Evolutionary conservation across 768 basidiomycete species (phyloP), one percentile per base, ranked within the genome.

Genomic region (Tylopilus plumbeoviolaceoides): DNA sequence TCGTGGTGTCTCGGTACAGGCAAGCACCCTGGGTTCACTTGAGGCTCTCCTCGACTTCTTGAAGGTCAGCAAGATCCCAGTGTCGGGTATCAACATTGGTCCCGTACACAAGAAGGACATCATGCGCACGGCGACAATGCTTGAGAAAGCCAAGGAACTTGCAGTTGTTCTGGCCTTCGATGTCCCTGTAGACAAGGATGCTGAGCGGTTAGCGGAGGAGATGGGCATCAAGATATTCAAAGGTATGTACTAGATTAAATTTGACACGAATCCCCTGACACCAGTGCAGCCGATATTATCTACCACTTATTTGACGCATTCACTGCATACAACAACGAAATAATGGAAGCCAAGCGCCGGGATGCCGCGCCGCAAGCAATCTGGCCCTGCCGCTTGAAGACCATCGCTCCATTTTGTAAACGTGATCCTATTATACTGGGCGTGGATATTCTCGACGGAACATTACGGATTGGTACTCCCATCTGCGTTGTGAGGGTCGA

Each of bases 291-390:
- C 56, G 94, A 97, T 70, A 98, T 98, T 67, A 98, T 99, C 61
- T 99, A 99, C 71, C 95, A 98, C 68, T 74, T 99, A 42, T 98
- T 98, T 67, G 95, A 98, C 65, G 83, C 92, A 15, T 98, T 98
- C 76, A 97, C 85, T 40, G 89, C 85, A 1, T 98, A 98, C 72
- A 95, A 95, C 66, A 79, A 80, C 54, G 90, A 92, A 72, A 93
- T 98, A 49, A 78, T 78, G 53, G 95, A 97, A 69, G 91, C 91
- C n/a, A 95, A 93, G 71, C 81, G 91, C 36, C 81, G 75, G 59
- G 95, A 94, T 66, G 92, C 95, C 3, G 92, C 95, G 0, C 93
- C 92, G 10, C 89, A 90, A 64, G 97, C 97, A 21, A 87, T 98
- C 20, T 98, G 94, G 94, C 97, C 97, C 5, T 95, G 93, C 67